Conservation (phyloP, 257 asterid genomes). For the Nicotiana noctiflora region DNA sequence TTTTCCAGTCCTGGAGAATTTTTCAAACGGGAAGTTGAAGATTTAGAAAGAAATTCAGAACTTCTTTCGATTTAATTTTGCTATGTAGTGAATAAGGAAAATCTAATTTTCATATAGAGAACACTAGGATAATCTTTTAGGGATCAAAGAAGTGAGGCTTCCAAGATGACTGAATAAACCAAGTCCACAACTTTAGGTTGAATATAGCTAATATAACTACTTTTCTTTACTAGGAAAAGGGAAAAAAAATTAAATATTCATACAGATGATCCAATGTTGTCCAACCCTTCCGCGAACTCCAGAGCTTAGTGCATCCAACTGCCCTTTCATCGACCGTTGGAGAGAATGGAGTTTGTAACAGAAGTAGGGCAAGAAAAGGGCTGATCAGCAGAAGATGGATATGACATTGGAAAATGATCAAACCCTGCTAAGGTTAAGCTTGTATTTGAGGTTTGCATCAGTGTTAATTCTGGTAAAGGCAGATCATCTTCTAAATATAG, state of each 20-base stretch:
- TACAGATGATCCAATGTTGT: too few species aligned
- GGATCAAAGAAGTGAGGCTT: background rate
- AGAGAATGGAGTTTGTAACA: background rate
- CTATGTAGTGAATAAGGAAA: background rate
- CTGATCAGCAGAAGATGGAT: background rate
- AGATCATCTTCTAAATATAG: background rate
- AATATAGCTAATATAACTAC: background rate
- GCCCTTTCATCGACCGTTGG: background rate
- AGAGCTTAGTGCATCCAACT: too few species aligned
- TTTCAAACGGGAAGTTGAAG: background rate
- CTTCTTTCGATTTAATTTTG: background rate
- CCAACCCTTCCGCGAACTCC: too few species aligned
- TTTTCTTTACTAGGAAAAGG: background rate
- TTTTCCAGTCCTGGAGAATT: background rate
- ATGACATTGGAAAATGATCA: background rate
- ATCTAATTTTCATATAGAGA: background rate
- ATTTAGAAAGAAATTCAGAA: background rate
- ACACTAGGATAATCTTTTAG: background rate
- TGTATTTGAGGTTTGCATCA: background rate
- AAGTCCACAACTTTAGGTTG: background rate
- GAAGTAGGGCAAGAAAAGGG: background rate
- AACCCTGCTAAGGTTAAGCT: background rate
- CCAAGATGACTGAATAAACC: background rate
- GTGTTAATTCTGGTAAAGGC: conserved; percentile 31
- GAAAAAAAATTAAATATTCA: background rate